phyloP scores from a whole-genome alignment of 2,329 filamentous ascomycete genomes.

The Colletotrichum karsti region DNA sequence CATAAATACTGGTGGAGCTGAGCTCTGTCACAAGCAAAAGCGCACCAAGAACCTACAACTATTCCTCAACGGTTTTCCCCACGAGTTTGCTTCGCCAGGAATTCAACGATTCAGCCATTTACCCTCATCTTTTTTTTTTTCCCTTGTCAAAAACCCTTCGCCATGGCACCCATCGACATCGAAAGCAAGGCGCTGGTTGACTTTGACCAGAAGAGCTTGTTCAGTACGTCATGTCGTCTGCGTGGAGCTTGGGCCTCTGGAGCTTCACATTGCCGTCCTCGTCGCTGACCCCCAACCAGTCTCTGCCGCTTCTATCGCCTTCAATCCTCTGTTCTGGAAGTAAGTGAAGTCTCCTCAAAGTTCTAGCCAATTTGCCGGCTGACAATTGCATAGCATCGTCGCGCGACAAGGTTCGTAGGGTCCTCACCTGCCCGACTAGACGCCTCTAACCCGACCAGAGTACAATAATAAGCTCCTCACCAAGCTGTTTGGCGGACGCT shows the following conservation, averaged over 20 bases:
- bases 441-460: conserved; percentile 61
- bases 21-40: conserved; percentile 25
- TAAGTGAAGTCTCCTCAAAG: conserved; percentile 59
- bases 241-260: conserved; percentile 20
- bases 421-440: not conserved
- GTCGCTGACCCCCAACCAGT: conserved; percentile 59
- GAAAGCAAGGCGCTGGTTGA: conserved; percentile 62
- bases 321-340: conserved; percentile 99
- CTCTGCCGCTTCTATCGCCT: conserved; percentile 82
- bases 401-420: conserved; percentile 76
- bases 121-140: not conserved
- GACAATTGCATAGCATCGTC: conserved; percentile 69
- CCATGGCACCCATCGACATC: conserved; percentile 48
- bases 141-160: not conserved
- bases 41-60: conserved; percentile 2
- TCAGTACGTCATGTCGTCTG: conserved; percentile 58
- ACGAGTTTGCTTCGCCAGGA: not conserved
- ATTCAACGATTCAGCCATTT: not conserved
- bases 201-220: conserved; percentile 71
- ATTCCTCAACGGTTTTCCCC: conserved; percentile 21
- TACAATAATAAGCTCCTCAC: conserved; percentile 92
- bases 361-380: conserved; percentile 36
- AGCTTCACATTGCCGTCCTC: conserved; percentile 1
- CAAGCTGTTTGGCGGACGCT: conserved; percentile 82
- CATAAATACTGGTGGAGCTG: conserved; percentile 26